Evolutionary conservation across 441 rosid species (phyloP).

Genomic region (Populus trichocarpa): DNA sequence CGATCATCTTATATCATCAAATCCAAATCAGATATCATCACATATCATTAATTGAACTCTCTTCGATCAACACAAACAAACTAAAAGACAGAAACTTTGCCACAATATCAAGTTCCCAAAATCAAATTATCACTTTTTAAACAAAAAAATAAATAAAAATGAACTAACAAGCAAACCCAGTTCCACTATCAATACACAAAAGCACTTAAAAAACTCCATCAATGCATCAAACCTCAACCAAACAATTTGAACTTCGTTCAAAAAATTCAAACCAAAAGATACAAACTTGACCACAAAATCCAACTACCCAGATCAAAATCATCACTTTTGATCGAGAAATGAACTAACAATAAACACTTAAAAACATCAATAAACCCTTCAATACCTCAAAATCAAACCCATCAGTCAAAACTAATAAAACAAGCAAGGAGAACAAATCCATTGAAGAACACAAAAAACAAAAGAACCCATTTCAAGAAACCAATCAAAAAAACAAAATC

Average conservation of each 20-base stretch:
- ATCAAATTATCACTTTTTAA: background rate
- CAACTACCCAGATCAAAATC: background rate
- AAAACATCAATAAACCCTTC: background rate
- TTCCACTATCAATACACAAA: background rate
- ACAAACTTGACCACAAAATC: background rate
- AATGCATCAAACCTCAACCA: background rate
- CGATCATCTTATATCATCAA: background rate
- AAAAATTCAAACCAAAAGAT: background rate
- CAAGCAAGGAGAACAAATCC: constrained; percentile 7
- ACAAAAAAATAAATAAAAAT: background rate
- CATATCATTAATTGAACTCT: background rate
- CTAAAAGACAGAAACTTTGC: background rate
- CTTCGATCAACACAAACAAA: background rate
- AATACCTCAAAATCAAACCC: background rate
- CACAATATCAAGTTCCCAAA: background rate
- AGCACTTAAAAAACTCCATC: background rate
- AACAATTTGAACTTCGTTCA: background rate
- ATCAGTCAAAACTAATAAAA: background rate
- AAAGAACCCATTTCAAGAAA: background rate
- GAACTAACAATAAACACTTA: background rate
- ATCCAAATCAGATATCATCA: background rate
- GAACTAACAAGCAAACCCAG: background rate
- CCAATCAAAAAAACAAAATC: background rate
- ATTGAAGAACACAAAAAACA: background rate
- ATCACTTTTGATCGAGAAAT: background rate